A percentile compares a stretch with the other conserved stretches of the same genome.
phyloP scores from a whole-genome alignment of 106 monocot genomes.

The Phalaenopsis aphrodite region DNA sequence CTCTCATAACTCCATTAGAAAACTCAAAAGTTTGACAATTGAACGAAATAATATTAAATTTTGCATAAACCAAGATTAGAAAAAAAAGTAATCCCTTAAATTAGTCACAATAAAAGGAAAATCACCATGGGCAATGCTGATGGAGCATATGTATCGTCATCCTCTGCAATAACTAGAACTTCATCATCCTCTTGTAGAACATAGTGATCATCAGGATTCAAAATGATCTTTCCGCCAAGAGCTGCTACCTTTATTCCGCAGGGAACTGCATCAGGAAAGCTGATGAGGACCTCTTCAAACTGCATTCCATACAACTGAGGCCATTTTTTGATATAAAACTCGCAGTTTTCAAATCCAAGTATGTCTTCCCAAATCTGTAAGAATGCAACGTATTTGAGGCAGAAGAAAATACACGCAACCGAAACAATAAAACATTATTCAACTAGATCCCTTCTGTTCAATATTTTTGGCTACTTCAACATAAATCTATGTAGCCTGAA shows the following conservation, averaged over 20 bases:
- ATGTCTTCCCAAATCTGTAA: constrained; percentile 74
- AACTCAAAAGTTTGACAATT: not conserved
- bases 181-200: constrained; percentile 67
- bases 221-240: constrained; percentile 53
- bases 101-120: constrained; percentile 11
- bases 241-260: constrained; percentile 60
- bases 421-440: not conserved
- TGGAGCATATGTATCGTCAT: constrained; percentile 70
- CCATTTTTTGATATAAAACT: constrained; percentile 71
- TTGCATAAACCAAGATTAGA: not conserved
- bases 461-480: not conserved
- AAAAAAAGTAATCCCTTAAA: constrained; percentile 1
- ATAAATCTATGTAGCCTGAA: not conserved
- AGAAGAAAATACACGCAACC: constrained; percentile 1
- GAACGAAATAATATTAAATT: not conserved
- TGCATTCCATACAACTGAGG: constrained; percentile 55
- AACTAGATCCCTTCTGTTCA: not conserved
- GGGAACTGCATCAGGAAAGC: constrained; percentile 70
- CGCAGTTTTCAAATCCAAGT: constrained; percentile 74
- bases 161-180: constrained; percentile 66
- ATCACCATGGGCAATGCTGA: constrained; percentile 34
- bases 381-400: not conserved
- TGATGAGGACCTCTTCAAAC: constrained; percentile 60
- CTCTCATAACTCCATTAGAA: not conserved
- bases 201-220: constrained; percentile 62